Conservation (phyloP, 768 basidiomycete genomes). For the Russula olivacea region DNA sequence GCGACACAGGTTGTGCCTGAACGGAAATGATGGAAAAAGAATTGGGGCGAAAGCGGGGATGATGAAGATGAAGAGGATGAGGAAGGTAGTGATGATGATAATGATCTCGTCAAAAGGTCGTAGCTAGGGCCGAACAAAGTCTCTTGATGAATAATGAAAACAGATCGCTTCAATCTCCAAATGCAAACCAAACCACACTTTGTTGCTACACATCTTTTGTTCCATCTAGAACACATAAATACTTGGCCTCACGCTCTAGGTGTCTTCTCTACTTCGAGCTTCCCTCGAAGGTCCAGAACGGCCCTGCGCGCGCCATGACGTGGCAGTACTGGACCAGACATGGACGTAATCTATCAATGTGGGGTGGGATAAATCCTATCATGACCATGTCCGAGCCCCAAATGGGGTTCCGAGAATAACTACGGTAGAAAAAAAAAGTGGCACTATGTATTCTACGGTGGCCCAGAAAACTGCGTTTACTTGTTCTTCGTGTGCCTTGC, state of each 20-base stretch:
- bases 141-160: not conserved
- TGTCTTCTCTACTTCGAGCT: not conserved
- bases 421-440: not conserved
- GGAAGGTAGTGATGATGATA: not conserved
- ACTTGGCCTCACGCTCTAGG: too few species aligned
- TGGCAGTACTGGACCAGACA: not conserved
- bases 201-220: not conserved
- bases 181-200: not conserved
- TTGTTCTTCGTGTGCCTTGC: conserved; percentile 41
- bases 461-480: conserved; percentile 25
- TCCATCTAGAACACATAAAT: not conserved
- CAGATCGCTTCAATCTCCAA: not conserved
- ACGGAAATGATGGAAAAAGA: not conserved
- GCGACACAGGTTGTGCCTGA: not conserved
- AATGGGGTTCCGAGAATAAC: not conserved
- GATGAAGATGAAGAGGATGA: too few species aligned
- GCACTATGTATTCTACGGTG: not conserved
- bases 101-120: not conserved
- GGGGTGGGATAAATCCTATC: not conserved
- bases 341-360: too few species aligned
- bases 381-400: not conserved
- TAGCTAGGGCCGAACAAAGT: not conserved
- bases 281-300: not conserved
- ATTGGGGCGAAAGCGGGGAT: not conserved
- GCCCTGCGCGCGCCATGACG: not conserved